Base-by-base conservation (phyloP, 75 land plant genomes). In the Selaginella moellendorffii region DNA sequence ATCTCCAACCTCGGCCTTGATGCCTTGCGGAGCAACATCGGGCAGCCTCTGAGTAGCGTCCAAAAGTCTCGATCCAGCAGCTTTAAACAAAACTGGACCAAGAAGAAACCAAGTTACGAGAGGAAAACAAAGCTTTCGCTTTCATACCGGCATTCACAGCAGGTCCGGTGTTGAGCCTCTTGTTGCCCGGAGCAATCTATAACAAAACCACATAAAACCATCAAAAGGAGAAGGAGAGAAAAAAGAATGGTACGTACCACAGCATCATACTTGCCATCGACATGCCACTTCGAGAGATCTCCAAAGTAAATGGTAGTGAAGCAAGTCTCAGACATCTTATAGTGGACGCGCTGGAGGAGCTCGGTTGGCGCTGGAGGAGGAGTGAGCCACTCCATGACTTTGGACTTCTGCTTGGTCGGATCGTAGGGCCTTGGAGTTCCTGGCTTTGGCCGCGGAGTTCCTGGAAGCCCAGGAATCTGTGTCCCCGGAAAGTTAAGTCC, bases 351-450 rank as follows among this genome's bases (percentile, higher is more conserved):
- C 14, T 36, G 46, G 10, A 36, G 46, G 10, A 36, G 46, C 46
- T 36, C 46, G 14, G 46, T 36, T 5, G 46, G 46, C 14, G 46
- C 46, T 14, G 46, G 46, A 14, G 46, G 46, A 5, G 46, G 46
- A 36, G 46, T 36, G 5, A 36, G 46, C 46, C 46, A 36, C 14
- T 36, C 46, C 46, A 36, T 36, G 14, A 36, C 46, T 14, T 36
- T 36, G 46, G 46, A 36, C 46, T 36, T 36, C 46, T 36, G 46
- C 46, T 36, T 36, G 46, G 46, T 36, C 46, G 46, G 46, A 36
- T 36, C 46, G 46, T 36, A 36, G 5, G 46, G 46, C 46, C 46
- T 5, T 5, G 46, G 46, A 36, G 46, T 36, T 36, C 46, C 46
- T 36, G 46, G 46, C 14, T 36, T 36, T 36, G 46, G 46, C 46